Base-by-base conservation (phyloP, 2,329 filamentous ascomycete species). In the Botrytis tulipae region DNA sequence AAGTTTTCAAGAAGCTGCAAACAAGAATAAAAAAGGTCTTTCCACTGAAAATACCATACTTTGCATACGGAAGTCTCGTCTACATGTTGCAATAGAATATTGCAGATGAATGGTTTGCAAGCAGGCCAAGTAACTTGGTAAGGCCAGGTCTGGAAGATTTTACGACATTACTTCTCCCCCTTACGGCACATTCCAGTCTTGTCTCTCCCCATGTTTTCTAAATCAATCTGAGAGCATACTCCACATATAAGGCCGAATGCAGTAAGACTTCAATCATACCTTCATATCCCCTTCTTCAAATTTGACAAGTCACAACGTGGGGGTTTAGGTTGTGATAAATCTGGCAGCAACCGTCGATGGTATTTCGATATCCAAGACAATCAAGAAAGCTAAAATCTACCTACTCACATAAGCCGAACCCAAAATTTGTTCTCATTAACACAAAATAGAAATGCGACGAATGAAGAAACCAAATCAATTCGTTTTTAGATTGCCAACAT, bases 251-350 rank as follows among this genome's bases (percentile, higher is more conserved):
- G 69, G 32, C 42, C 32, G 42, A 35, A 71, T 61, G 35, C 57
- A 62, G 69, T 63, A 71, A 71, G 69, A 68, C 57, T 46, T 29
- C 42, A 62, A 70, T 70, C 51, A 59, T 70, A 59, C 35, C 48
- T 69, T 62, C 29, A 32, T 42, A 22, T 25, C 25, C 14, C 29
- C 32, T 68, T 37, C 42, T 32, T 32, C 22, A 60, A 46, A 68
- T 25, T 42, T 59, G 70, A 72, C 51, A 72, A 60, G 37, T 72
- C 70, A 68, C 9, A 68, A 51, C 51, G 63, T 72, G 71, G 71
- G 71, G 71, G 62, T 69, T 69, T 57, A 29, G 35, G 46, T 35
- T 67, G 22, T 68, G 35, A 40, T 68, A 29, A 54, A 54, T 68
- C 46, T 68, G 35, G 65, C 65, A 68, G 65, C 46, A 68, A 46